Base-by-base conservation (phyloP, 78 protist genomes). In the Planoprotostelium fungivorum region DNA sequence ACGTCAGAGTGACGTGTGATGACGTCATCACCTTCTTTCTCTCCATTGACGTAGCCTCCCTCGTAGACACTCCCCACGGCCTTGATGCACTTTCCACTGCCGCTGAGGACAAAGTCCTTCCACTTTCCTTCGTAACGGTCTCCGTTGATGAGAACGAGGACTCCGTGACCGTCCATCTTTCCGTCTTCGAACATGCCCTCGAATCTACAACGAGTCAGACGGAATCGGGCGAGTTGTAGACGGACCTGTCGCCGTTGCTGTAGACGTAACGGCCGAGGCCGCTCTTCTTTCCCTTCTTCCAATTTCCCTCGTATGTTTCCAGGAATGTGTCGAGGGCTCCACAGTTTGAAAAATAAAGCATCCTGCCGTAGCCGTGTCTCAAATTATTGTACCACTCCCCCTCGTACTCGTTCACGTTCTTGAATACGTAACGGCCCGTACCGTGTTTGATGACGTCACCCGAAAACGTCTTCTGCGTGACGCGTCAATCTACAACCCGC, bases 301-400 rank as follows among this genome's bases (percentile, higher is more conserved):
- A 51, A 16, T 5, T 25, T 25, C 73, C 73, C 16, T 51, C 73
- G 73, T 51, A 51, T 51, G 73, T 25, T 51, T 51, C 73, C 73
- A 51, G 16, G 73, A 25, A 51, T 25, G 73, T 25, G 16, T 51
- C 73, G 31, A 51, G 73, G 5, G 73, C 73, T 5, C 16, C 16
- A 51, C 73, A 51, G 16, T 51, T 51, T 5, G 5, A 25, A 16
- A 51, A 51, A 16, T 51, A 51, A 16, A 51, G 73, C 73, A 51
- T 51, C 73, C 73, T 51, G 36, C 86, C 86, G 36, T n/a, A 10
- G 23, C 86, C 86, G 35, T 84, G 86, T 29, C 86, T 29, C 86
- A 23, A 9, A 10, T 84, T 84, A 10, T 29, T 34, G 38, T 34
- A 10, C 86, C 86, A 84, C 25, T 84, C 86, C 25, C 86, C 86